phyloP scores from a whole-genome alignment of 176 grass and related monocot species.

The Raddia distichophylla region DNA sequence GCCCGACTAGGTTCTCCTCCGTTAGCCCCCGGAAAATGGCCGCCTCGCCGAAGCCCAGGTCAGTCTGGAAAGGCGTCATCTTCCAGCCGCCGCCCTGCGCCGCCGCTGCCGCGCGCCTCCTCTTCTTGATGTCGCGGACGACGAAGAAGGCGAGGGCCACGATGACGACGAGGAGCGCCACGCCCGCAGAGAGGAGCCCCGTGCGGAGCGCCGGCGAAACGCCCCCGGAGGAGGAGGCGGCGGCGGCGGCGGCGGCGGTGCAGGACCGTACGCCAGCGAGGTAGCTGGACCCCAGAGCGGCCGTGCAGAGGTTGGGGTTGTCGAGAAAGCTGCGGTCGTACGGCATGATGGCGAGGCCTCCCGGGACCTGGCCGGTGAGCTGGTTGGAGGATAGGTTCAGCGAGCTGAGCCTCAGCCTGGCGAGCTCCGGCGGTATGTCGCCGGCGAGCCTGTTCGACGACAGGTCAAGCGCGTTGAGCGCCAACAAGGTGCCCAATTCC shows the following conservation, averaged over 20 bases:
- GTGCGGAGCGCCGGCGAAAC: slow-evolving; percentile 48
- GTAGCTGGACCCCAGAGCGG: background rate
- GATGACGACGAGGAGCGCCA: slow-evolving; percentile 39
- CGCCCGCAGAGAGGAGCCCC: slow-evolving; percentile 55
- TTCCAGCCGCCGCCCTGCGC: slow-evolving; percentile 54
- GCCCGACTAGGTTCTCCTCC: slow-evolving; percentile 75
- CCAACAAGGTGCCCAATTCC: slow-evolving; percentile 47
- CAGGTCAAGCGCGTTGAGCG: slow-evolving; percentile 65
- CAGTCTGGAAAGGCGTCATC: slow-evolving; percentile 66
- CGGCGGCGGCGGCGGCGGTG: background rate
- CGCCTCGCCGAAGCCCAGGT: slow-evolving; percentile 55
- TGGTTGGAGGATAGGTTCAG: slow-evolving; percentile 91
- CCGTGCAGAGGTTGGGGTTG: slow-evolving; percentile 73
- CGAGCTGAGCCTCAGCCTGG: slow-evolving; percentile 21
- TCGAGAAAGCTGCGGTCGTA: slow-evolving; percentile 70
- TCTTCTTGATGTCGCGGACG: slow-evolving; percentile 46
- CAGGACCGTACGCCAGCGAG: slow-evolving; percentile 58
- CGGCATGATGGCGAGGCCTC: slow-evolving; percentile 29
- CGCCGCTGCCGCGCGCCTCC: slow-evolving; percentile 15
- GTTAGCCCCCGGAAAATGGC: slow-evolving; percentile 50
- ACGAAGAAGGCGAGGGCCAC: slow-evolving; percentile 41
- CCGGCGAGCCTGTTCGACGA: slow-evolving; percentile 79
- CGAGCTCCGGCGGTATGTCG: slow-evolving; percentile 53
- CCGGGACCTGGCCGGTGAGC: slow-evolving; percentile 64
- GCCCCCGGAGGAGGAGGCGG: slow-evolving; percentile 24